Base-by-base conservation (phyloP, 2,329 filamentous ascomycete species). In the Aspergillus brasiliensis region DNA sequence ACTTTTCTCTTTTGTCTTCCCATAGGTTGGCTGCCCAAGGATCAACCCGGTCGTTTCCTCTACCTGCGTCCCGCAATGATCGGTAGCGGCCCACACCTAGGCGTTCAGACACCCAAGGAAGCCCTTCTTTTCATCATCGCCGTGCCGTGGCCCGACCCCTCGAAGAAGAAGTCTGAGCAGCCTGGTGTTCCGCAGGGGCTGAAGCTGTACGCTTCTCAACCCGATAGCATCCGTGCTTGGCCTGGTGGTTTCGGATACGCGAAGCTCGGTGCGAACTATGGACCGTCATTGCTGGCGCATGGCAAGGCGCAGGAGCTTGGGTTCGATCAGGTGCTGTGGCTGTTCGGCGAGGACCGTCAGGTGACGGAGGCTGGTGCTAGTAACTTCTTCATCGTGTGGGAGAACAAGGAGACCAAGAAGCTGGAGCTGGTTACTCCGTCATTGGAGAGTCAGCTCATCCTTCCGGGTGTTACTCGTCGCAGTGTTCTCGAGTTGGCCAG, bases 191-290 rank as follows among this genome's bases (percentile, higher is more conserved):
- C 64, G 27, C 64, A 65, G 44, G 71, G 71, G 3, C 60, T 96
- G 82, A 88, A 85, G 69, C 85, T 96, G 48, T 85, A 94, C 72
- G 94, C 92, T 0, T 91, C 86, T 48, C 85, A 86, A 57, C 87
- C 93, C 66, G 91, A 96, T 75, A 91, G 89, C 81, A 88, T 96
- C 59, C 89, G 93, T 65, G 92, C 93, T 11, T 97, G 93, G 93
- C 92, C 91, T 19, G 93, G 93, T 62, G 93, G 94, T 8, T 96
- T 96, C 75, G 93, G 93, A 0, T 93, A 90, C 72, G 92, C 92
- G 62, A 97, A 97, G 79, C 86, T 97, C 34, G 93, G 93, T 57
- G 93, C 93, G 62, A 97, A 97, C 82, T 97, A 97, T 76, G 93
- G 93, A 0, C 93, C 93, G 17, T 88, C 86, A 19, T 83, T 97